Percentiles rank a stretch among this genome's conserved stretches.
These are phyloP conservation scores for Rhodomyrtus psidioides DNA, from an alignment of 441 rosid genomes.

Conservation along the genomic window DNA sequence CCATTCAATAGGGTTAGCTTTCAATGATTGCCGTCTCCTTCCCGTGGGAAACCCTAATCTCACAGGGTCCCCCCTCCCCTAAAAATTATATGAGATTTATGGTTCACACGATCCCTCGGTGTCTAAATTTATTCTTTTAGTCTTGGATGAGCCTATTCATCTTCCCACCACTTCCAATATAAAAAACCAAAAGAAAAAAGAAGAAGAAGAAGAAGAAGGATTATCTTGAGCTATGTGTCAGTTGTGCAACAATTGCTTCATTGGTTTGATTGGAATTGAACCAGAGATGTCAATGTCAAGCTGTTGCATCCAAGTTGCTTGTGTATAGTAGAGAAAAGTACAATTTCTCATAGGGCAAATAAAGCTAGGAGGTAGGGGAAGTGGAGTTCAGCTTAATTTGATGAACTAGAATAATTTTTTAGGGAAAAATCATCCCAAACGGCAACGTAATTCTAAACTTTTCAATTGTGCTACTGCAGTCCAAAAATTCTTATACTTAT, in stretches of 20 bases:
- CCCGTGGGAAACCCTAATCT: slow-evolving; percentile 26
- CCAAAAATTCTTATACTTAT: too few species aligned
- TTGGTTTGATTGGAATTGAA: background rate
- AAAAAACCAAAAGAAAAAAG: background rate
- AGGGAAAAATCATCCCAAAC: too few species aligned
- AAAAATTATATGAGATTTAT: slow-evolving; percentile 1
- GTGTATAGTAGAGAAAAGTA: background rate
- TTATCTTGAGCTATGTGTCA: background rate
- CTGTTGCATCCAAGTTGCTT: background rate
- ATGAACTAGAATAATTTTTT: background rate
- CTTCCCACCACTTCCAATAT: slow-evolving; percentile 24
- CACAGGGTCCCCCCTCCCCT: slow-evolving; percentile 26
- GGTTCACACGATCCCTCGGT: background rate
- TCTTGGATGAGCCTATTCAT: slow-evolving; percentile 29
- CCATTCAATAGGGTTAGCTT: slow-evolving; percentile 9
- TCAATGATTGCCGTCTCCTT: slow-evolving; percentile 44
- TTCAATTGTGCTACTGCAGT: too few species aligned
- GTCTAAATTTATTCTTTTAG: background rate
- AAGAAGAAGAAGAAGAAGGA: too few species aligned
- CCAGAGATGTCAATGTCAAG: background rate
- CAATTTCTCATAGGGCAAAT: background rate
- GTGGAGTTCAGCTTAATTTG: background rate
- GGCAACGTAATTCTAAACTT: too few species aligned
- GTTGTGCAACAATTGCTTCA: background rate
- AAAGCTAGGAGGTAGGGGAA: background rate